phyloP scores from a whole-genome alignment of 2,329 filamentous ascomycete species.

The Chaetomium strumarium region DNA sequence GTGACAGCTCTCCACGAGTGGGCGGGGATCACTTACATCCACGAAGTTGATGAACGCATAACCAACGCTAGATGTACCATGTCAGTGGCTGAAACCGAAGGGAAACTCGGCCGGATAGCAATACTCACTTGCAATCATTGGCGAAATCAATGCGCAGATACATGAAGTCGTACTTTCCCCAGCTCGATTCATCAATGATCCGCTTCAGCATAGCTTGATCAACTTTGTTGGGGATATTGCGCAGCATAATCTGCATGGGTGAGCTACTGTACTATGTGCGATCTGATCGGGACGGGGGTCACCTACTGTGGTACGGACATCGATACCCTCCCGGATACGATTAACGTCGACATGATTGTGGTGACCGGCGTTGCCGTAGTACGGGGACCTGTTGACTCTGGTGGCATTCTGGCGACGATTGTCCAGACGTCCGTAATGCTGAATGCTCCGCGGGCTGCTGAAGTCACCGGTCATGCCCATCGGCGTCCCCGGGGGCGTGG shows the following conservation, averaged over 20 bases:
- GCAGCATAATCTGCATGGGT: conserved; percentile 72
- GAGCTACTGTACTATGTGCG: conserved; percentile 1
- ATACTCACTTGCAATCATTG: conserved; percentile 72
- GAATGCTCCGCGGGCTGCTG: conserved; percentile 35
- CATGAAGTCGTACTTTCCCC: conserved; percentile 87
- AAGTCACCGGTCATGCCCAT: conserved; percentile 35
- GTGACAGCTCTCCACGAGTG: background rate
- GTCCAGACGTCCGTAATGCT: conserved; percentile 33
- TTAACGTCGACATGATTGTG: conserved; percentile 58
- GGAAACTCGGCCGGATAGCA: background rate
- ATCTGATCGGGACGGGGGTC: background rate
- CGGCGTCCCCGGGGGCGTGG: conserved; percentile 29
- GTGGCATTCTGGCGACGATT: conserved; percentile 45
- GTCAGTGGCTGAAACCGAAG: background rate
- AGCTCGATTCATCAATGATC: conserved; percentile 71
- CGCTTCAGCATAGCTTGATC: conserved; percentile 70
- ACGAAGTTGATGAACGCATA: conserved; percentile 97
- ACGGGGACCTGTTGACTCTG: conserved; percentile 41
- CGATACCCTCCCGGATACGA: conserved; percentile 58
- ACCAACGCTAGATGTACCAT: conserved; percentile 63
- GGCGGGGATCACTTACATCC: conserved; percentile 49
- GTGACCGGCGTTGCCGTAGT: conserved; percentile 43
- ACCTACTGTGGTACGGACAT: conserved; percentile 69
- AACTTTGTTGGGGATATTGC: conserved; percentile 91
- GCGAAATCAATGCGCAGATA: conserved; percentile 88